Base-by-base conservation (phyloP, 2,329 filamentous ascomycete genomes). In the Colletotrichum sp. region DNA sequence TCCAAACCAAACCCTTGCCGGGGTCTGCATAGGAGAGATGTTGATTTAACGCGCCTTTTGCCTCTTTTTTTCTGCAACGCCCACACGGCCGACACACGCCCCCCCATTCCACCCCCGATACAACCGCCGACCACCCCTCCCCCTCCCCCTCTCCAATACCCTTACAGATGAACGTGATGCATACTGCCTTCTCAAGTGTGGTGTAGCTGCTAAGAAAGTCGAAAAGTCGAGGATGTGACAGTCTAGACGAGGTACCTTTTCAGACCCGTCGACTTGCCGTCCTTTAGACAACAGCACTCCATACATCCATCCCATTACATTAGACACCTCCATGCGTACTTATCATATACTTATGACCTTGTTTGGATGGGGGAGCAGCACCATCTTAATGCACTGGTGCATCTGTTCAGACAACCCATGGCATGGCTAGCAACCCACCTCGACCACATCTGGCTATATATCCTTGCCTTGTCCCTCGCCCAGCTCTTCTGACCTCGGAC, bases 361-460 rank as follows among this genome's bases (percentile, higher is more conserved):
- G 70, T 74, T 75, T 69, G 63, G 73, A 67, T 66, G 52, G 64
- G 66, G 36, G 36, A 75, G 61, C 63, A 77, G 64, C 59, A 69
- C 73, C 75, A 38, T 75, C 61, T 66, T 63, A 28, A 77, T 77
- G 68, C 75, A 77, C 73, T 62, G 75, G 72, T 68, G 63, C 75
- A 74, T 76, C 75, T 76, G 71, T 74, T 69, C 64, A 52, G 30
- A 68, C 62, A 63, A 64, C 67, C 64, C 63, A 69, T 69, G 61
- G 70, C 73, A 63, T 59, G 70, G 30, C 71, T 67, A 56, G 71
- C 66, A 59, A 56, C 65, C 71, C 66, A 71, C 71, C 55, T 21
- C 43, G 43, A 58, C 58, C 66, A 67, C 68, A 75, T 66, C 80
- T 81, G 81, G 79, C 83, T 88, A 87, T 88, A 88, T 89, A 88